These are phyloP conservation scores for Penicillium ochrochloron DNA, from an alignment of 495 filamentous ascomycete genomes.

Conservation along the genomic window DNA sequence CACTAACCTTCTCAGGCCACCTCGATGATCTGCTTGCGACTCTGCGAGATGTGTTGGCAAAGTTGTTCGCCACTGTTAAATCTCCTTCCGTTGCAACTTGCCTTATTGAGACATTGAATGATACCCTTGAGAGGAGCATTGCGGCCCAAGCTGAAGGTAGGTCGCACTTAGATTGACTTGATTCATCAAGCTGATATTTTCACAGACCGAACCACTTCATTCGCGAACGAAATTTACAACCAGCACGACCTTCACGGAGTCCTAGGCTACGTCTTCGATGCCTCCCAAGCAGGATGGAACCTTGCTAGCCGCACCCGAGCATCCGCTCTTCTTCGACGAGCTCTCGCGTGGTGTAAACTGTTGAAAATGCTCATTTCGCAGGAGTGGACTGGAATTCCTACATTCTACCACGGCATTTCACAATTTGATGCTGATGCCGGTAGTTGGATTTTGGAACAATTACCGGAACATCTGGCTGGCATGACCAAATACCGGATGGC, in stretches of 20 bases:
- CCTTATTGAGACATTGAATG: conserved; percentile 49
- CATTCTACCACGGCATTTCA: conserved; percentile 35
- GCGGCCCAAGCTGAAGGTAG: conserved; percentile 38
- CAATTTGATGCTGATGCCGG: conserved; percentile 43
- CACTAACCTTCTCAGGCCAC: conserved; percentile 31
- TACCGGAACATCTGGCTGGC: conserved; percentile 32
- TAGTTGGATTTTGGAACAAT: conserved; percentile 44
- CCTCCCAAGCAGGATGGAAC: conserved; percentile 37
- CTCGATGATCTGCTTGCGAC: conserved; percentile 34
- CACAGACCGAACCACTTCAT: conserved; percentile 28
- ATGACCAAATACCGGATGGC: conserved; percentile 29
- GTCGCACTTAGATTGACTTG: not conserved
- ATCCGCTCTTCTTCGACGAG: conserved; percentile 46
- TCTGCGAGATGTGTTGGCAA: conserved; percentile 34
- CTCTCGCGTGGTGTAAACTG: conserved; percentile 41
- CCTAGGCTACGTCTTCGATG: conserved; percentile 36
- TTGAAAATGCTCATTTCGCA: conserved; percentile 33
- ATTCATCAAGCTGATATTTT: not conserved
- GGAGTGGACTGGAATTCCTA: conserved; percentile 25
- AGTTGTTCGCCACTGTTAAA: conserved; percentile 33
- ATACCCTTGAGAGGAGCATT: conserved; percentile 41
- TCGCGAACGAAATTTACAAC: conserved; percentile 35
- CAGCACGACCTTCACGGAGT: conserved; percentile 37
- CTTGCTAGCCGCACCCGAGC: conserved; percentile 41
- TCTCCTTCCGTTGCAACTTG: conserved; percentile 48